Evolutionary conservation across 1,139 yeast species (phyloP), one percentile per base, ranked within the genome.

Genomic region (Taphrina deformans): DNA sequence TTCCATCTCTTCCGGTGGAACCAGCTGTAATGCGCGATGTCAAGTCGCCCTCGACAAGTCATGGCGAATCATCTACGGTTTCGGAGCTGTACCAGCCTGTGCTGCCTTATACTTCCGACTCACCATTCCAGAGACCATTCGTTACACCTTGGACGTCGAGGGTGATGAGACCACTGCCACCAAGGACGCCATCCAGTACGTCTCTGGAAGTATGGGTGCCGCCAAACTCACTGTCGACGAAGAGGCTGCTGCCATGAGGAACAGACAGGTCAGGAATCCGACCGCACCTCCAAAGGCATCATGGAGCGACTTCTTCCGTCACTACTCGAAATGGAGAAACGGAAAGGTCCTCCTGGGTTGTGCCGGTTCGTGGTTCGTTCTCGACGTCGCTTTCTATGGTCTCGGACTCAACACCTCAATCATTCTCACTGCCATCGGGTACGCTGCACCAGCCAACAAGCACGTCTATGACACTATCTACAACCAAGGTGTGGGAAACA

Each of bases 331-430:
- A 79, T 91, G 97, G 96, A 89, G 82, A 78, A 87, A 90, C 77
- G 86, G 89, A 78, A 88, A 87, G 80, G 84, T 87, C 68, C 81
- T 93, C 72, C 71, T 93, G 65, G 99, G 98, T 76, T 92, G 99
- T 72, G 96, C 97, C 70, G 95, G 92, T 77, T 87, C 96, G 60
- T 93, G 99, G 99, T 92, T 92, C 81, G 82, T 87, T 80, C 84
- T 92, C 78, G 99, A 93, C 82, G 89, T 93, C 75, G 97, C 97
- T 68, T 91, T 85, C 82, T 93, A 93, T 77, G 96, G 96, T 78
- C 80, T 89, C 74, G 87, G 89, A 77, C 83, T 89, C 74, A 89
- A 89, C 81, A 80, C 91, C 72, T 86, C 95, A 41, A 80, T 83
- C 68, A 89, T 89, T 72, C 88, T 90, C 76, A 82, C 84, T 74